Conservation (phyloP, 1,284 basidiomycete genomes). For the Leccinum subatratum region DNA sequence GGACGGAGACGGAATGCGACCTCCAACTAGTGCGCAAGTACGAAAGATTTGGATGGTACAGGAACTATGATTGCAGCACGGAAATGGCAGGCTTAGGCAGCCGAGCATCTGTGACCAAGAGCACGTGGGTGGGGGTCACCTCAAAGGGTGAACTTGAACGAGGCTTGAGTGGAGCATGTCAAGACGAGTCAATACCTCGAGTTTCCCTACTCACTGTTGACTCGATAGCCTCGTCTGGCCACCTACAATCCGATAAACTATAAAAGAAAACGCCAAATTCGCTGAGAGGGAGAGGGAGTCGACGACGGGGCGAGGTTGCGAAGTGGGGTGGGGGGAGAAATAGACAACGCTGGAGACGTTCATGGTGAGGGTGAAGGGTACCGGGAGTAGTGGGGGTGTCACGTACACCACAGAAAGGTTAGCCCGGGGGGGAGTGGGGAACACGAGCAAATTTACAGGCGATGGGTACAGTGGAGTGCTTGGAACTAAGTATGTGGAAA, state of each 20-base stretch:
- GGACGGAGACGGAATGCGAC: conserved; percentile 59
- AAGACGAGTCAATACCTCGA: conserved; percentile 4
- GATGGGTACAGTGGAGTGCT: too few species aligned
- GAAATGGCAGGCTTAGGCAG: conserved; percentile 64
- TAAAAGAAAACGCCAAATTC: conserved; percentile 62
- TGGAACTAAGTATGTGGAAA: too few species aligned
- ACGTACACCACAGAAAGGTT: too few species aligned
- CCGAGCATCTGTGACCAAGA: conserved; percentile 80
- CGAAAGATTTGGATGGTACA: conserved; percentile 40
- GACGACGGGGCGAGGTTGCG: too few species aligned
- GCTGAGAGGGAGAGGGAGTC: too few species aligned
- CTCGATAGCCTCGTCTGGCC: conserved; percentile 47
- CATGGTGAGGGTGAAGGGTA: too few species aligned
- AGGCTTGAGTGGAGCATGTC: conserved; percentile 16
- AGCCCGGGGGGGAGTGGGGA: too few species aligned
- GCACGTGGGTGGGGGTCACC: conserved; percentile 55
- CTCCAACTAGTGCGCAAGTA: conserved; percentile 83
- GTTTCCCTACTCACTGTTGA: conserved; percentile 28
- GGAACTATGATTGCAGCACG: conserved; percentile 47
- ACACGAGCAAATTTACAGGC: too few species aligned
- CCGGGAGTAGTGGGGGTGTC: too few species aligned
- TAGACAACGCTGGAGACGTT: too few species aligned
- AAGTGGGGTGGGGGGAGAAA: too few species aligned
- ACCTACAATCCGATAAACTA: conserved; percentile 48
- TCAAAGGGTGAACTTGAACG: conserved; percentile 3